phyloP scores from a whole-genome alignment of 805 yeast species.

The Wickerhamiella dianesei region DNA sequence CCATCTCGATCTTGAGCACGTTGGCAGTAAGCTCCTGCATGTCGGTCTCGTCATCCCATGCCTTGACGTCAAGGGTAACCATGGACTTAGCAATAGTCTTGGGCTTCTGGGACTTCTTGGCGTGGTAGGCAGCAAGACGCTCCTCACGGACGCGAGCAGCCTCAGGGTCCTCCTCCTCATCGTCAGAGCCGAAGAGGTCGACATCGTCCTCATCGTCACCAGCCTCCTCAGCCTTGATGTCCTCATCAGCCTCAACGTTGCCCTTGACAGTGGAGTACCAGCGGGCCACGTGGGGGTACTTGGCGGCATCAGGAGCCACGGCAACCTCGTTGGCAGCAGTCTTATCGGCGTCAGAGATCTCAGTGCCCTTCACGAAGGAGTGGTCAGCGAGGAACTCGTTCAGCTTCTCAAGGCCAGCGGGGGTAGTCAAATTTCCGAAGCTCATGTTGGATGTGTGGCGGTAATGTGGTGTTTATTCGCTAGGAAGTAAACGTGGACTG shows the following conservation, averaged over 20 bases:
- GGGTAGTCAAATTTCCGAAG: conserved; percentile 33
- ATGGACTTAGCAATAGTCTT: conserved; percentile 97
- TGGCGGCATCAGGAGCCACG: conserved; percentile 39
- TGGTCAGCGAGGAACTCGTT: conserved; percentile 81
- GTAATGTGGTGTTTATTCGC: not conserved
- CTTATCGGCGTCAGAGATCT: conserved; percentile 94
- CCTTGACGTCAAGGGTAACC: conserved; percentile 95
- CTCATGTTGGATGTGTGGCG: conserved; percentile 23
- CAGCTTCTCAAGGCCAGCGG: conserved; percentile 46
- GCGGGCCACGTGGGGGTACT: conserved; percentile 90
- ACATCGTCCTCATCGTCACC: conserved; percentile 85
- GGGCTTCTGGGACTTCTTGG: conserved; percentile 93
- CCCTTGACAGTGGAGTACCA: conserved; percentile 98
- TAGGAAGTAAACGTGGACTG: conserved; percentile 1
- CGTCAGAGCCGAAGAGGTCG: conserved; percentile 88
- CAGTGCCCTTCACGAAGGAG: conserved; percentile 69
- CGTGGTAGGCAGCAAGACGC: conserved; percentile 96
- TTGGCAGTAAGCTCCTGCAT: conserved; percentile 74
- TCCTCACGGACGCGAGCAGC: conserved; percentile 96
- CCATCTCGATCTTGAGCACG: conserved; percentile 74
- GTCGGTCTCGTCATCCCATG: conserved; percentile 99
- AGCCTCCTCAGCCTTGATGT: conserved; percentile 45
- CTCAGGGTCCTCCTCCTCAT: conserved; percentile 89
- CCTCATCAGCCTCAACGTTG: conserved; percentile 32
- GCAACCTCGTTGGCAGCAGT: conserved; percentile 76